Evolutionary conservation across 352 stramenopile genomes (phyloP).

Genomic region (Pythium aquatile): DNA sequence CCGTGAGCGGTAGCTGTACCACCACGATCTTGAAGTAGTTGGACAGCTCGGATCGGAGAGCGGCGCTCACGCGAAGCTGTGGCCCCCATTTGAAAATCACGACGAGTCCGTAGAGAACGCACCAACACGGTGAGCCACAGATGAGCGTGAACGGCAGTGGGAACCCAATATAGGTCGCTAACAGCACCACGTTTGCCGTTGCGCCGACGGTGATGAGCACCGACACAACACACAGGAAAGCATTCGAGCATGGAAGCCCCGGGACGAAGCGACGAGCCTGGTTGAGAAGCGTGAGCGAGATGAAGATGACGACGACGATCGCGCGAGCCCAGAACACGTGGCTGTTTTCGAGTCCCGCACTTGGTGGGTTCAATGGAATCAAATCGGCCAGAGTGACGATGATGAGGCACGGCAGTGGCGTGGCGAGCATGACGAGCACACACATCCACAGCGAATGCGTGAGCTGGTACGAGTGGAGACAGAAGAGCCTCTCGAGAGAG

Average conservation of each 20-base stretch:
- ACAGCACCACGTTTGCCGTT: neutral
- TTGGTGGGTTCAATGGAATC: neutral
- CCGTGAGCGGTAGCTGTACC: neutral
- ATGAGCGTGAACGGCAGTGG: constrained; percentile 2
- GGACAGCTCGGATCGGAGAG: neutral
- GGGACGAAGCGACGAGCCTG: constrained; percentile 5
- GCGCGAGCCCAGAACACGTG: constrained; percentile 10
- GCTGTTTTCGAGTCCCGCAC: neutral
- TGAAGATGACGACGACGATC: constrained; percentile 5
- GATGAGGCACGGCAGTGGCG: constrained; percentile 1
- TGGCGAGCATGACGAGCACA: neutral
- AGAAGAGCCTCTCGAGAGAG: constrained; percentile 10
- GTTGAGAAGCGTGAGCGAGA: constrained; percentile 5
- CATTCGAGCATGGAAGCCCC: neutral
- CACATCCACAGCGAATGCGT: neutral
- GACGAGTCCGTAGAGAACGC: constrained; percentile 13
- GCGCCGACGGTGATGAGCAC: neutral
- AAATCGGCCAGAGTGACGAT: neutral
- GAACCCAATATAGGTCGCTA: neutral
- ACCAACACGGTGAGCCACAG: too few species aligned
- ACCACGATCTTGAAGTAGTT: constrained; percentile 7
- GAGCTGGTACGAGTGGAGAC: constrained; percentile 6
- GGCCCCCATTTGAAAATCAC: neutral
- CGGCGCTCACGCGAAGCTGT: neutral
- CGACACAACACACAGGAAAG: neutral